Evolutionary conservation across 2,329 filamentous ascomycete genomes (phyloP), one percentile per base, ranked within the genome.

Genomic region (Monosporascus sp.): DNA sequence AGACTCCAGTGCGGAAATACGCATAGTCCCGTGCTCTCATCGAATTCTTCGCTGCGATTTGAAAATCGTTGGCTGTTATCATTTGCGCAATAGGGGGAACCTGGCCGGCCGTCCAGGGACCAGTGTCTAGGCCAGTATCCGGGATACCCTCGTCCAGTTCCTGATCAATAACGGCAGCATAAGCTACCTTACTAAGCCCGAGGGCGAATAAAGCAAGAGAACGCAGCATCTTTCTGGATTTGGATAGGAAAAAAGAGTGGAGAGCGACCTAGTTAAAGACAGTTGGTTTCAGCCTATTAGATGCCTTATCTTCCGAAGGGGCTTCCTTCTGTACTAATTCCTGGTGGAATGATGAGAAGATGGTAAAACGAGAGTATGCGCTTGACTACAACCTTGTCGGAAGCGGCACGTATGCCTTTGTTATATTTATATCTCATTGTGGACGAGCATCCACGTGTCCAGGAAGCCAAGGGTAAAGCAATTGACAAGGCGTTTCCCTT

Each of bases 1-100:
- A 68, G 8, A 69, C 68, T 17, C 67, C 70, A 47, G 67, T 69
- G 52, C 70, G 65, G 58, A 72, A 72, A 57, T 70, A 72, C n/a
- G 68, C 66, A 54, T 71, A 72, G 15, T 62, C 49, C 0, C 61
- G 63, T 7, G 49, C 55, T 55, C 67, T 67, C 64, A 72, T 63
- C 53, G 65, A 60, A 27, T 64, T 63, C 47, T 68, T 65, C 14
- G 69, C 70, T 5, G 65, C 67, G 63, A 65, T 72, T 38, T 73
- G 68, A 54, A 72, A 73, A 56, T 72, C 70, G 6, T 69, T 69
- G 39, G 72, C 61, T 14, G 67, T 68, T 3, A 67, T 60, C 20
- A 72, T 63, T 39, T 57, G 57, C 27, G 60, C 53, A 6, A 73
- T 62, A 51, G 63, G 60, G 11, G 69, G 65, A 25, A 70, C 39